A percentile compares a stretch with the other conserved stretches of the same genome.
Conservation (phyloP, 2,329 filamentous ascomycete species). For the Ophiostoma sp. region DNA sequence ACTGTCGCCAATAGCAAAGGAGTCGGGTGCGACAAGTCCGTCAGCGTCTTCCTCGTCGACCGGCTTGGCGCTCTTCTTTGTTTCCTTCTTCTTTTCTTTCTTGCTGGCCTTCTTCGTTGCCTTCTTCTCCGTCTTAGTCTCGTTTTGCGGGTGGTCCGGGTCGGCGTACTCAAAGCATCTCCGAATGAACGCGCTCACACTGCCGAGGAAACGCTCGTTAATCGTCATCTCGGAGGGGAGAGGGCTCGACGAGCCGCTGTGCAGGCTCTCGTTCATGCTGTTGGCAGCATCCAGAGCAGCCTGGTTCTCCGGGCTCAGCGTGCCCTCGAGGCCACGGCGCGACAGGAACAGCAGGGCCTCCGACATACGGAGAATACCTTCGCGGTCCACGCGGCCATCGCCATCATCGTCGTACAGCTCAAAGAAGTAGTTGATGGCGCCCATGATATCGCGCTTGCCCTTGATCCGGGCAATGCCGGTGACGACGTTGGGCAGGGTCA, state of each 20-base stretch:
- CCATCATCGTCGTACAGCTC: slow-evolving; percentile 92
- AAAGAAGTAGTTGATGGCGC: slow-evolving; percentile 96
- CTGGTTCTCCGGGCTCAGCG: slow-evolving; percentile 65
- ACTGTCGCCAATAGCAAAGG: slow-evolving; percentile 77
- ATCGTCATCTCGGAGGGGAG: slow-evolving; percentile 55
- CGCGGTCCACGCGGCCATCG: slow-evolving; percentile 88
- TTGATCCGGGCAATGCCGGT: slow-evolving; percentile 88
- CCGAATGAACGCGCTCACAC: slow-evolving; percentile 92
- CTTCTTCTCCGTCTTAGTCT: slow-evolving; percentile 36
- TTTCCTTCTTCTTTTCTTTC: neutral
- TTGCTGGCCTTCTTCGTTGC: neutral
- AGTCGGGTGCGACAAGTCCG: slow-evolving; percentile 41
- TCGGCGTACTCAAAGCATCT: slow-evolving; percentile 98
- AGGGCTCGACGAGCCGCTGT: slow-evolving; percentile 42
- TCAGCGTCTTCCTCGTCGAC: slow-evolving; percentile 33
- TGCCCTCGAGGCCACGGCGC: slow-evolving; percentile 78
- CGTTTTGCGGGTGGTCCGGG: slow-evolving; percentile 73
- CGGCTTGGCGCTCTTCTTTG: slow-evolving; percentile 14
- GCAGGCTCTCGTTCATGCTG: slow-evolving; percentile 26
- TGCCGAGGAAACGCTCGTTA: slow-evolving; percentile 87
- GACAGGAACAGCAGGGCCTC: slow-evolving; percentile 93
- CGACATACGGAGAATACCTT: slow-evolving; percentile 92
- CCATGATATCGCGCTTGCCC: slow-evolving; percentile 94
- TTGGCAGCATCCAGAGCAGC: slow-evolving; percentile 43
- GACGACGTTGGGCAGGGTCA: slow-evolving; percentile 90